These are phyloP conservation scores for Myriosclerotinia duriaeana DNA, from an alignment of 2,329 filamentous ascomycete species.

Conservation along the genomic window DNA sequence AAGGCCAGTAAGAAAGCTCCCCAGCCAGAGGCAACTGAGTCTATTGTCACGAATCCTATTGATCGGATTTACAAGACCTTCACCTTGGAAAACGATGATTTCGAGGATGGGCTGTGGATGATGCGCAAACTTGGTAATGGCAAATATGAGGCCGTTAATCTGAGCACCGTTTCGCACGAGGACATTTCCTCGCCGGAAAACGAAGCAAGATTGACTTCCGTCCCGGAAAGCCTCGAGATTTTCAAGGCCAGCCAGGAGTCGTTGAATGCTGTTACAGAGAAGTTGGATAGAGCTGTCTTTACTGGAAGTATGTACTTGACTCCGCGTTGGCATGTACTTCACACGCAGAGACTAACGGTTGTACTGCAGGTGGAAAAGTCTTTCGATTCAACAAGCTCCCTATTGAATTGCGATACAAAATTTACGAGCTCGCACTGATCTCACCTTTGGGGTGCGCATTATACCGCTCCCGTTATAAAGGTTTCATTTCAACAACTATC, in stretches of 20 bases:
- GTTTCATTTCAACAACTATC: not conserved
- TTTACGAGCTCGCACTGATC: constrained; percentile 30
- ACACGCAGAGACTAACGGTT: not conserved
- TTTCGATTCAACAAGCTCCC: constrained; percentile 31
- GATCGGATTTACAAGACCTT: constrained; percentile 27
- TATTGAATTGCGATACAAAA: constrained; percentile 27
- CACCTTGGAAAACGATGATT: constrained; percentile 21
- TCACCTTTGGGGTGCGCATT: not conserved
- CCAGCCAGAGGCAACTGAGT: not conserved
- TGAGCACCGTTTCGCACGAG: constrained; percentile 23
- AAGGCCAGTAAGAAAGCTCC: not conserved
- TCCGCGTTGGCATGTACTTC: not conserved
- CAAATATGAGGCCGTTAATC: constrained; percentile 30
- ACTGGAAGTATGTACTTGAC: constrained; percentile 27
- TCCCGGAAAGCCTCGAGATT: constrained; percentile 15
- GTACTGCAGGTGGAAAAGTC: constrained; percentile 23
- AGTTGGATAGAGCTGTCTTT: constrained; percentile 26
- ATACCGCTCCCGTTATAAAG: not conserved
- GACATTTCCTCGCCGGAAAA: constrained; percentile 27
- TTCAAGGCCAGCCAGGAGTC: constrained; percentile 23
- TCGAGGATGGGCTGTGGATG: constrained; percentile 30
- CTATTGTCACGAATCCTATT: constrained; percentile 1
- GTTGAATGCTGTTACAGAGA: constrained; percentile 25
- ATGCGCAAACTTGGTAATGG: constrained; percentile 26
- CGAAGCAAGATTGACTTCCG: constrained; percentile 24